A percentile compares a stretch with the other conserved stretches of the same genome.
Evolutionary conservation across 2,329 filamentous ascomycete genomes (phyloP).

Genomic region (Colletotrichum liaoningense): DNA sequence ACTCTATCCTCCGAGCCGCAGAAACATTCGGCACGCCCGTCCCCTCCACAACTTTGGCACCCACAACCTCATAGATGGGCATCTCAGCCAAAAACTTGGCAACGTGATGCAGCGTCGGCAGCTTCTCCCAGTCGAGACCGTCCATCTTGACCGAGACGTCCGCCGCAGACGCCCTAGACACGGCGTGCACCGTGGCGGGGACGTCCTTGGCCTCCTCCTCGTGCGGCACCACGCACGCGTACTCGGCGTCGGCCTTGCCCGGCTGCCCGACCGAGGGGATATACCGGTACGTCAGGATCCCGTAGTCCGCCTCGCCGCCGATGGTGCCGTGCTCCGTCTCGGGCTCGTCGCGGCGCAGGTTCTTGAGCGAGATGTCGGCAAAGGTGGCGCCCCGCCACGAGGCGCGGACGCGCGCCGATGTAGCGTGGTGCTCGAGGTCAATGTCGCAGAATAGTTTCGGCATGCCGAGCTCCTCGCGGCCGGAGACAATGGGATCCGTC

Average conservation of each 20-base stretch:
- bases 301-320: constrained; percentile 49
- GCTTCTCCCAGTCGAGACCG: constrained; percentile 59
- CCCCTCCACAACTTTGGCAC: constrained; percentile 66
- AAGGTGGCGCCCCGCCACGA: constrained; percentile 56
- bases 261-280: constrained; percentile 64
- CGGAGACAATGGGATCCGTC: constrained; percentile 69
- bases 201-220: constrained; percentile 48
- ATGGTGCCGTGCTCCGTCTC: constrained; percentile 39
- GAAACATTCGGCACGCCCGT: constrained; percentile 62
- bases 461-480: constrained; percentile 71
- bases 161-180: constrained; percentile 48
- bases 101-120: constrained; percentile 72
- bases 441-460: constrained; percentile 68
- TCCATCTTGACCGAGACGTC: constrained; percentile 60
- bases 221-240: constrained; percentile 55
- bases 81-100: constrained; percentile 63
- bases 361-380: constrained; percentile 49
- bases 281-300: constrained; percentile 67
- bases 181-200: constrained; percentile 43
- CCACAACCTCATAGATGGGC: constrained; percentile 66
- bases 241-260: constrained; percentile 65
- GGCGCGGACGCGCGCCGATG: constrained; percentile 48
- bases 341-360: constrained; percentile 44
- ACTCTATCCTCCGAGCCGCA: constrained; percentile 29
- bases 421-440: constrained; percentile 50